Base-by-base conservation (phyloP, 352 stramenopile species). In the Phytophthora constricta region DNA sequence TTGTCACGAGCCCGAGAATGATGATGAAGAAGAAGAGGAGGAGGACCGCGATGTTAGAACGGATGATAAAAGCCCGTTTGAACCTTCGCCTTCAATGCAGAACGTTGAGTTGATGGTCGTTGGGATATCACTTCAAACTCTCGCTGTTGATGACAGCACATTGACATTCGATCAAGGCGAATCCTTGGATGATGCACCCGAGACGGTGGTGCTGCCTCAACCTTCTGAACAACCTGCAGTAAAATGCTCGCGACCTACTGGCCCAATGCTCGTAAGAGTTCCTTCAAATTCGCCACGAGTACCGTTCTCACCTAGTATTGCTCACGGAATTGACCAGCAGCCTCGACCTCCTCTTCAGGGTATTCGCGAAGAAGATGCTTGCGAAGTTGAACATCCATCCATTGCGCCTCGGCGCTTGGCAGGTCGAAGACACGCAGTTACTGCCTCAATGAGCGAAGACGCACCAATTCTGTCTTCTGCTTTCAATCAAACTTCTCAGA, bases 391-490 rank as follows among this genome's bases (percentile, higher is more conserved):
- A 13, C 26, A 65, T 7, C 16, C 22, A 26, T 2, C n/a, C 16
- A 3, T 17, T 16, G 28, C 43, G 13, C 9, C 57, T 48, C 50
- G 27, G 4, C 31, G 16, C 17, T 65, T 69, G 42, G n/a, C 9
- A 33, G 68, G 41, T n/a, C 56, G 56, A 46, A 52, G 26, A 2
- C 55, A 55, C 14, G 2, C 11, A 4, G 20, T 50, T 4, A 49
- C 50, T 19, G 41, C 23, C 31, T 62, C 56, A 0, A 51, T 33
- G 17, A 68, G 50, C 37, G 52, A 56, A 34, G 84, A 94, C n/a
- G 67, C 80, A 9, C 77, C 84, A 5, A 91, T 94, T 23, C 53
- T 92, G 13, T 84, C 82, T 14, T 89, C 83, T 7, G 64, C 84
- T 1, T 84, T 74, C 10, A 37, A 37, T 7, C 31, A 37, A 11